phyloP scores from a whole-genome alignment of 2,329 filamentous ascomycete genomes.

The Apiospora malaysiana region DNA sequence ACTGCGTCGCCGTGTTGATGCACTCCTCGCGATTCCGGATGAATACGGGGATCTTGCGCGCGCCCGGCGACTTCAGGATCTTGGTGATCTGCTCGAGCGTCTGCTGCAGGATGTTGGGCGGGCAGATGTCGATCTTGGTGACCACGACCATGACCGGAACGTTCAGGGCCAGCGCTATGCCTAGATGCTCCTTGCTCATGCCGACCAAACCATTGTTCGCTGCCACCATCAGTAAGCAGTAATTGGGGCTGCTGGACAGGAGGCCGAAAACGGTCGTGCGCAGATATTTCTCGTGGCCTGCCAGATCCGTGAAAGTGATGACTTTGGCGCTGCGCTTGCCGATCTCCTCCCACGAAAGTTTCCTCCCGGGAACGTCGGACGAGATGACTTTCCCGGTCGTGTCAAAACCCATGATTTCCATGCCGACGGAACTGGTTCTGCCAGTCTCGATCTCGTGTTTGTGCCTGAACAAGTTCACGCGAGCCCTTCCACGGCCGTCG shows the following conservation, averaged over 20 bases:
- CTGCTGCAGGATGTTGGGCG: constrained; percentile 91
- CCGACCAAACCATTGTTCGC: constrained; percentile 97
- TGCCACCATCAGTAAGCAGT: constrained; percentile 97
- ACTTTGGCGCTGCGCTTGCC: constrained; percentile 94
- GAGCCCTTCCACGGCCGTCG: constrained; percentile 90
- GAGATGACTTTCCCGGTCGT: constrained; percentile 81
- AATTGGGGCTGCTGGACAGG: constrained; percentile 93
- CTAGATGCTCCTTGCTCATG: constrained; percentile 98
- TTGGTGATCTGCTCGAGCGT: constrained; percentile 90
- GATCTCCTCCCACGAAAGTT: constrained; percentile 96
- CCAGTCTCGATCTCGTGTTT: constrained; percentile 98
- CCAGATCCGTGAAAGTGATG: constrained; percentile 93
- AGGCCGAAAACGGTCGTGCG: constrained; percentile 96
- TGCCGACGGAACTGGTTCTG: constrained; percentile 92
- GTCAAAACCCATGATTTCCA: constrained; percentile 99
- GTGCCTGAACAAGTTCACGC: constrained; percentile 94
- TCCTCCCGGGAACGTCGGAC: constrained; percentile 78
- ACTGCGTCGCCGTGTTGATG: constrained; percentile 93
- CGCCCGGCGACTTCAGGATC: constrained; percentile 92
- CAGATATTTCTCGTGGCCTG: constrained; percentile 93
- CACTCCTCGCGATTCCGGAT: constrained; percentile 91
- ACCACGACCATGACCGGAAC: constrained; percentile 98
- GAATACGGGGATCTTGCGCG: constrained; percentile 93
- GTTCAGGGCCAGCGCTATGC: constrained; percentile 91
- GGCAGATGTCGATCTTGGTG: constrained; percentile 98